Percentiles rank a stretch among this genome's conserved stretches.
phyloP scores from a whole-genome alignment of 495 filamentous ascomycete species.

The Annulohypoxylon stygium region DNA sequence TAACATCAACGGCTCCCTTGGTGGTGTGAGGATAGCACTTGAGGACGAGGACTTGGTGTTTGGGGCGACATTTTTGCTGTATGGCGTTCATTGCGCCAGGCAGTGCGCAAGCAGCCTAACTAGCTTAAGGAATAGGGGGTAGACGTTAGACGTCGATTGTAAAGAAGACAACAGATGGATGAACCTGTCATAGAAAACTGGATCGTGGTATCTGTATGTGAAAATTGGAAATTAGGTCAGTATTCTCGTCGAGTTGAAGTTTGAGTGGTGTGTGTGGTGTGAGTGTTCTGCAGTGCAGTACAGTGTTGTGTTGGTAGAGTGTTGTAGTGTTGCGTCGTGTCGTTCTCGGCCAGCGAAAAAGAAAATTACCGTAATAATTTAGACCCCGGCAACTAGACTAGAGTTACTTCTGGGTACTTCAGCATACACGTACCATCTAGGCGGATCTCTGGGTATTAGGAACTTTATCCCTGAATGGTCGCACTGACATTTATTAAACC shows the following conservation, averaged over 20 bases:
- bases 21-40: constrained; percentile 94
- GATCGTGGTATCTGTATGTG: background rate
- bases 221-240: background rate
- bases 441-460: constrained; percentile 30
- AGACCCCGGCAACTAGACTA: constrained; percentile 7
- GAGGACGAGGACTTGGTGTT: constrained; percentile 91
- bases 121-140: constrained; percentile 18
- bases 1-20: constrained; percentile 89
- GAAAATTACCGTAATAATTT: constrained; percentile 38
- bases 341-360: constrained; percentile 35
- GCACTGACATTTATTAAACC: constrained; percentile 26
- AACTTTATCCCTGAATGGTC: constrained; percentile 28
- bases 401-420: constrained; percentile 22
- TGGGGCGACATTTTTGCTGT: constrained; percentile 77
- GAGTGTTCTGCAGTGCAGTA: background rate
- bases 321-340: constrained; percentile 40
- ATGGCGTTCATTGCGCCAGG: constrained; percentile 66
- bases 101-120: constrained; percentile 39
- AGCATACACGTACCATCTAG: constrained; percentile 23
- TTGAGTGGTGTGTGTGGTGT: background rate
- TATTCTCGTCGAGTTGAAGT: background rate
- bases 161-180: constrained; percentile 5
- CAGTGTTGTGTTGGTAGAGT: background rate
- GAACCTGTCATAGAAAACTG: constrained; percentile 23
- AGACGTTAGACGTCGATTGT: constrained; percentile 26